Conservation (phyloP, 805 yeast species). For the Teunomyces aglyptinius region DNA sequence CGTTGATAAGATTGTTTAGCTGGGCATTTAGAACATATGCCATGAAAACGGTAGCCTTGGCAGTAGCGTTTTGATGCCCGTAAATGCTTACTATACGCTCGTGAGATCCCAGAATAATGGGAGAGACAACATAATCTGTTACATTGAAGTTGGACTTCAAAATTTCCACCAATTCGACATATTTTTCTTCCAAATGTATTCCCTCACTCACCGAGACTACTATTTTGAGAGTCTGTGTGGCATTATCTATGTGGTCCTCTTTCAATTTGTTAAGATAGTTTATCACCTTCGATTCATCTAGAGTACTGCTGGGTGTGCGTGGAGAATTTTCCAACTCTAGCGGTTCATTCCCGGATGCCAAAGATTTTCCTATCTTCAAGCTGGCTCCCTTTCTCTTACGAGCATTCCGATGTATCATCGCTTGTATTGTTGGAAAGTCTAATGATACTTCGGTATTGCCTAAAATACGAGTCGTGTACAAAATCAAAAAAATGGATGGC, state of each 20-base stretch:
- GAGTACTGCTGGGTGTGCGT: conserved; percentile 11
- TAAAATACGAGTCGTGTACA: not conserved
- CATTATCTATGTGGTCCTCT: not conserved
- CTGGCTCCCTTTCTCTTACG: not conserved
- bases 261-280: conserved; percentile 19
- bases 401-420: not conserved
- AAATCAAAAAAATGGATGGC: conserved; percentile 5
- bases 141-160: conserved; percentile 22
- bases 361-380: not conserved
- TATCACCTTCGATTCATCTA: conserved; percentile 24
- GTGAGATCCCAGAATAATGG: conserved; percentile 20
- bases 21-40: conserved; percentile 24
- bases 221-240: conserved; percentile 12
- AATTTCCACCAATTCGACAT: conserved; percentile 8
- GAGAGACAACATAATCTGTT: conserved; percentile 21
- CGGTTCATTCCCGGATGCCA: not conserved
- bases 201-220: conserved; percentile 27
- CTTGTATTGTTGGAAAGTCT: no score
- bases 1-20: conserved; percentile 24
- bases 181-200: conserved; percentile 16
- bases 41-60: conserved; percentile 25
- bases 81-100: conserved; percentile 31
- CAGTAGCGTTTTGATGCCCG: conserved; percentile 22
- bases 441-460: no score
- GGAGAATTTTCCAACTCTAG: conserved; percentile 6